These are phyloP conservation scores for Naganishia vaughanmartiniae DNA, from an alignment of 768 basidiomycete genomes.

Conservation along the genomic window DNA sequence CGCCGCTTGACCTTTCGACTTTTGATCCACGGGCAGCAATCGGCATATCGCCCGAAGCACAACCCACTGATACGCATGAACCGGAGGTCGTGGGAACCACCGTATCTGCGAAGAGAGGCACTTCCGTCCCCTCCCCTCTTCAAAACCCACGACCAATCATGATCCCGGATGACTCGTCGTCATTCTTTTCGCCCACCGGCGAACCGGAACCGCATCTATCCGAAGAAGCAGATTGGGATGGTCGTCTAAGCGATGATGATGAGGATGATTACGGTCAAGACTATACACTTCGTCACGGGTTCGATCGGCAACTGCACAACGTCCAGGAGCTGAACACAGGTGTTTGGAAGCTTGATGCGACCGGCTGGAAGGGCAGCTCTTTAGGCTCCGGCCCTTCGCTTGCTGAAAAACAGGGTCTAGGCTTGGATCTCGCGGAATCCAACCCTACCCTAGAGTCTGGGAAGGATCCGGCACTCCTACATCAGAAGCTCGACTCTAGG, in stretches of 20 bases:
- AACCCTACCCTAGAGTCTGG: not conserved
- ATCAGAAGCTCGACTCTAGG: constrained; percentile 5
- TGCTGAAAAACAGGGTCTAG: constrained; percentile 3
- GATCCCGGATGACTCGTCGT: constrained; percentile 31
- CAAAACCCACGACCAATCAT: not conserved
- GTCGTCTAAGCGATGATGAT: constrained; percentile 43
- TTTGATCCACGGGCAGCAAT: constrained; percentile 18
- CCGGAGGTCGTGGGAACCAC: not conserved
- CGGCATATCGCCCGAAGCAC: constrained; percentile 7
- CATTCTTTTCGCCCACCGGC: constrained; percentile 32
- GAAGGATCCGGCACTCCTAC: not conserved
- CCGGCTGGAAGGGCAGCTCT: constrained; percentile 19
- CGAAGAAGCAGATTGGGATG: constrained; percentile 47
- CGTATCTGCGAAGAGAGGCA: not conserved
- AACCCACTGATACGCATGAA: not conserved
- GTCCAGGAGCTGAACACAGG: constrained; percentile 20
- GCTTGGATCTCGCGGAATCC: not conserved
- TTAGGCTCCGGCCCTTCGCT: not conserved
- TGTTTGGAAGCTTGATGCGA: constrained; percentile 28
- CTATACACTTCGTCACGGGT: constrained; percentile 16
- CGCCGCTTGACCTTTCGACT: constrained; percentile 15
- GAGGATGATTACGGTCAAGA: constrained; percentile 41
- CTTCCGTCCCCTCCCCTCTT: constrained; percentile 4
- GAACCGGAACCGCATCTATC: constrained; percentile 33
- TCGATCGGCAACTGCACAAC: constrained; percentile 11